These are phyloP conservation scores for Exserohilum rostratum DNA, from an alignment of 2,329 filamentous ascomycete species.

Conservation along the genomic window DNA sequence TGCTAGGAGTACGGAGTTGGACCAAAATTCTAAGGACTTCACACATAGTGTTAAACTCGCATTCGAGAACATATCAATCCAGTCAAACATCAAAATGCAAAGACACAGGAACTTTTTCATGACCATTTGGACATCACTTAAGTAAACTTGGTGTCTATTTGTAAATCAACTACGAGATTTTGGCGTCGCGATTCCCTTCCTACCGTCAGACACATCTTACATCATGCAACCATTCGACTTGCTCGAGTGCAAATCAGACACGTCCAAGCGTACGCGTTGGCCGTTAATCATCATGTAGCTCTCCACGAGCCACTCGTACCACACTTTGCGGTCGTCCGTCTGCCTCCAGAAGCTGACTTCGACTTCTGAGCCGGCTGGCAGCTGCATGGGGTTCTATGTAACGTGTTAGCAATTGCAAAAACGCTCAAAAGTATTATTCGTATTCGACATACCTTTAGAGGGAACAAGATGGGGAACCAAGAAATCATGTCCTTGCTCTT, in stretches of 20 bases:
- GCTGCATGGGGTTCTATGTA: constrained; percentile 79
- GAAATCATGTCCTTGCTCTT: constrained; percentile 99
- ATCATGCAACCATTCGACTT: constrained; percentile 49
- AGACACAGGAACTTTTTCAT: background rate
- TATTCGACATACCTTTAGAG: constrained; percentile 73
- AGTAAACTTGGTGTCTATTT: background rate
- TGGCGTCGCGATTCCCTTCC: too few relatives aligned
- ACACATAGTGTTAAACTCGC: background rate
- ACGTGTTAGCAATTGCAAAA: constrained; percentile 5
- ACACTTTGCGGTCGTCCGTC: constrained; percentile 93
- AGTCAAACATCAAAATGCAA: background rate
- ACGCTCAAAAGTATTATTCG: background rate
- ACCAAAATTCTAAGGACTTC: background rate
- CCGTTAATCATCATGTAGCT: constrained; percentile 71
- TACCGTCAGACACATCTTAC: constrained; percentile 28
- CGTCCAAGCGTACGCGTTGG: constrained; percentile 69
- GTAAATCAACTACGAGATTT: background rate
- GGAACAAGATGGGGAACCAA: constrained; percentile 99
- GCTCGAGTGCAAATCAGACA: constrained; percentile 48
- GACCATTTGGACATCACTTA: background rate
- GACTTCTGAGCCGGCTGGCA: constrained; percentile 83
- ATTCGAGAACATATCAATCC: background rate
- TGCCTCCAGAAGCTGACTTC: constrained; percentile 95
- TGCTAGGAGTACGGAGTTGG: background rate
- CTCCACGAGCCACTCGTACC: constrained; percentile 98